Evolutionary conservation across 1,139 yeast genomes (phyloP), one percentile per base, ranked within the genome.

Genomic region (Chernovozyma sophiae-reginae): DNA sequence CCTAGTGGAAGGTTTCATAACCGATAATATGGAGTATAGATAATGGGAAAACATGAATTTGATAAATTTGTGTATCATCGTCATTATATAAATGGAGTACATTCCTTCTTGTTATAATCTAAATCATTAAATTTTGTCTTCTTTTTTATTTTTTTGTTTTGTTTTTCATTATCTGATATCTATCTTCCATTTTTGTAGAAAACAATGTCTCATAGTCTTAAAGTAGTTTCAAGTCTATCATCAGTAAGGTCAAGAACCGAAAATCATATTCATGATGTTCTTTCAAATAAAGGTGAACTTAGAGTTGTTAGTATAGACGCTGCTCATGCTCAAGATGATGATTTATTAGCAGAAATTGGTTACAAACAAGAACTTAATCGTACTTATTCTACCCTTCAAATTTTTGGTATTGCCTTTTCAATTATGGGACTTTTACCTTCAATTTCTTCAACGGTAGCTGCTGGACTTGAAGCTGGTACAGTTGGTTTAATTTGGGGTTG

Each of bases 401-500:
- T 72, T 22, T 73, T 74, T 45, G 79, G 78, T 23, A 71, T 74
- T 33, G 76, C 79, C 1, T 73, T 71, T 42, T 65, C 74, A 15
- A 73, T 74, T 40, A 74, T 74, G 79, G 78, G 77, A 3, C 53
- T 74, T 30, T 53, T 73, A 20, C 78, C 78, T 3, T 63, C 72
- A 20, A 65, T 73, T 40, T 60, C 72, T 1, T 66, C 74, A 0
- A 54, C 62, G 22, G 45, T 69, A 4, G 52, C 52, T 13, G 43
- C 43, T 14, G 64, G 63, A 4, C 61, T 71, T 37, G 61, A 72
- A 16, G 77, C 60, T 4, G 76, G 76, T 8, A 56, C 68, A 8
- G 55, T 62, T 22, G 56, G 82, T 4, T 66, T 78, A 18, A 74
- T 79, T 15, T 82, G 87, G 86, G 86, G 87, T 37, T 83, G 87